A percentile compares a stretch with the other conserved stretches of the same genome.
These are phyloP conservation scores for Penstemon davidsonii DNA, from an alignment of 257 asterid genomes.

Conservation along the genomic window DNA sequence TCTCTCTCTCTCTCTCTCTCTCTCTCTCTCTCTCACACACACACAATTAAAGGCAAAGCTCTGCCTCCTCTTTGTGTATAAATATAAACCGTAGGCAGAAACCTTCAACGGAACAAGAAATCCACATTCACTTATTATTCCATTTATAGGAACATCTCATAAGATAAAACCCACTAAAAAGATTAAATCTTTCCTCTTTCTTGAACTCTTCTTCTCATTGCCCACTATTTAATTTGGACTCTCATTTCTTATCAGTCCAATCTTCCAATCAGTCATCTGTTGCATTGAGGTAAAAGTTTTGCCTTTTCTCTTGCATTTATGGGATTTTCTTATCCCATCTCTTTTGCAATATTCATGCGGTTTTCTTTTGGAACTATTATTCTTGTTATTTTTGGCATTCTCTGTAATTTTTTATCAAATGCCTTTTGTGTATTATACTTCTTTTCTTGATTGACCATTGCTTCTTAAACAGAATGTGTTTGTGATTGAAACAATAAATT, in stretches of 20 bases:
- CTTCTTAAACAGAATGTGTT: not conserved
- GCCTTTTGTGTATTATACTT: not conserved
- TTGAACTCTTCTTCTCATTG: conserved; percentile 4
- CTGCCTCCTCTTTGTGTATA: conserved; percentile 16
- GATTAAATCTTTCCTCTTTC: not conserved
- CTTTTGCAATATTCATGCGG: not conserved
- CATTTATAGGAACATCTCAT: too few species aligned
- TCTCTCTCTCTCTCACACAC: not conserved
- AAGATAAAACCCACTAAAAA: not conserved
- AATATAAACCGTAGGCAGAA: not conserved
- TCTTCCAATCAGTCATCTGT: not conserved
- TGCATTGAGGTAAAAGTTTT: conserved; percentile 31
- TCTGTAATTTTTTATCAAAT: not conserved
- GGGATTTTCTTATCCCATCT: too few species aligned
- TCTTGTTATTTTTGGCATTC: not conserved
- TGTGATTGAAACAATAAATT: not conserved
- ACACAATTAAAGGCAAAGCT: conserved; percentile 15
- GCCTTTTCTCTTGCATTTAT: not conserved
- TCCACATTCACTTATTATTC: conserved; percentile 11
- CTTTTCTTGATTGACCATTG: too few species aligned
- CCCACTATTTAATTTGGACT: conserved; percentile 23
- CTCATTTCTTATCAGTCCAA: not conserved
- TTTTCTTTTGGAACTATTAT: not conserved
- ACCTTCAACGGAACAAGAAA: conserved; percentile 9
- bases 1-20: not conserved